A percentile compares a stretch with the other conserved stretches of the same genome.
Evolutionary conservation across 495 filamentous ascomycete species (phyloP).

Genomic region (Talaromyces wortmannii): DNA sequence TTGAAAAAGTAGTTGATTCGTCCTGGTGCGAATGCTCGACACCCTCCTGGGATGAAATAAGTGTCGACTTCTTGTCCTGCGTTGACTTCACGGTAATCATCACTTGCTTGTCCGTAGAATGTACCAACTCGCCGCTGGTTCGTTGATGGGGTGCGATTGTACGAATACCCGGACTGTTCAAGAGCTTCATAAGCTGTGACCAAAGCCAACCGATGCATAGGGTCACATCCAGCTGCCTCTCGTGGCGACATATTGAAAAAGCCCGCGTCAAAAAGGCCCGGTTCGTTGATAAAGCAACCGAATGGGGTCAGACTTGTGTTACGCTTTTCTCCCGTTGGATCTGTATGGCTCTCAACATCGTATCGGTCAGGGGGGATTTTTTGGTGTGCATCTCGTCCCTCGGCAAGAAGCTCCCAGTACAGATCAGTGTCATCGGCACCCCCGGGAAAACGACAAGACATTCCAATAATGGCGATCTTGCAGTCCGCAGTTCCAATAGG

Average conservation of each 20-base stretch:
- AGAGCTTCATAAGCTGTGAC: slow-evolving; percentile 71
- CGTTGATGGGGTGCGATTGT: slow-evolving; percentile 78
- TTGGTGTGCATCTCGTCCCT: slow-evolving; percentile 26
- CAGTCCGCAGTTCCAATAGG: too few species aligned
- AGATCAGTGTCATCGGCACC: too few species aligned
- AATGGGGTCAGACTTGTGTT: slow-evolving; percentile 25
- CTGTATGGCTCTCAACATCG: slow-evolving; percentile 27
- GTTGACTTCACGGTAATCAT: slow-evolving; percentile 75
- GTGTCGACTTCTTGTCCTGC: slow-evolving; percentile 67
- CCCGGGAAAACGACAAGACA: too few species aligned
- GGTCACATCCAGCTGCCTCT: slow-evolving; percentile 60
- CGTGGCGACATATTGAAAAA: slow-evolving; percentile 38
- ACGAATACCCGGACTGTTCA: slow-evolving; percentile 68
- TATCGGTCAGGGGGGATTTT: slow-evolving; percentile 33
- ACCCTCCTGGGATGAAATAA: slow-evolving; percentile 70
- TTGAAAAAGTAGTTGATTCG: slow-evolving; percentile 39
- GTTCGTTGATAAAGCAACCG: slow-evolving; percentile 31
- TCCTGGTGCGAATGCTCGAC: slow-evolving; percentile 59
- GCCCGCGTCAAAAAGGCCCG: slow-evolving; percentile 24
- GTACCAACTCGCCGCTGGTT: slow-evolving; percentile 69
- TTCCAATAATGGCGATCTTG: too few species aligned
- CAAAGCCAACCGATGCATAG: slow-evolving; percentile 68
- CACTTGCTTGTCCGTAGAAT: slow-evolving; percentile 72
- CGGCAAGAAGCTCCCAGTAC: slow-evolving; percentile 25
- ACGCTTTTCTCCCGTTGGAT: slow-evolving; percentile 25